Conservation (phyloP, 208 protist species). For the Vickermania ingenoplastis region DNA sequence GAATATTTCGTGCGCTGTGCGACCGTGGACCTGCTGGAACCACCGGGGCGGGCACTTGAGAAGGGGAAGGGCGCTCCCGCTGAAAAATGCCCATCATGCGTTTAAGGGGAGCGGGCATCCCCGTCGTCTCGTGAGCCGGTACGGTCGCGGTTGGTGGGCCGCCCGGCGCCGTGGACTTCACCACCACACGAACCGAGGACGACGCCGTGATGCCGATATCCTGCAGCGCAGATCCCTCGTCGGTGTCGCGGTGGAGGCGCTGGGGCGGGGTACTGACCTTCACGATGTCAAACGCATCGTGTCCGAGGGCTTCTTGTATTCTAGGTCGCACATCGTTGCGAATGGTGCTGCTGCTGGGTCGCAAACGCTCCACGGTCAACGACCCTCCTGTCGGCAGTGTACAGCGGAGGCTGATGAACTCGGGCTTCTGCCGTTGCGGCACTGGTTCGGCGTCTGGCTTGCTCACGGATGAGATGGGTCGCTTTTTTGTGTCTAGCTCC, state of each 20-base stretch:
- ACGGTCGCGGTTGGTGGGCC: not conserved
- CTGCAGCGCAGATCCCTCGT: slow-evolving; percentile 29
- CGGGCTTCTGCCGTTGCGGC: not conserved
- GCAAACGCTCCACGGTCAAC: slow-evolving; percentile 20
- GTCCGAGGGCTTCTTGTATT: slow-evolving; percentile 16
- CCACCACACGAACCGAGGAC: slow-evolving; percentile 47
- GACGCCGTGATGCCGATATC: slow-evolving; percentile 29
- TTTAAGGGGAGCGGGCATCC: no score
- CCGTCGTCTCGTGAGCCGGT: no score
- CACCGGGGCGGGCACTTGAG: no score
- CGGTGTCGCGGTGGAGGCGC: slow-evolving; percentile 21
- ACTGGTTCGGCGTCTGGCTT: not conserved
- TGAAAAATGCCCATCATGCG: no score
- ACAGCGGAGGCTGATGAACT: slow-evolving; percentile 43
- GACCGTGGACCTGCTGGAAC: not conserved
- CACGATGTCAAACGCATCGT: slow-evolving; percentile 42
- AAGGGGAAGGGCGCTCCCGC: no score
- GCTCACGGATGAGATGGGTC: not conserved
- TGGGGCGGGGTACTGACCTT: slow-evolving; percentile 29
- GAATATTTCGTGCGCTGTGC: not conserved
- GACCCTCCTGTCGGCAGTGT: slow-evolving; percentile 41
- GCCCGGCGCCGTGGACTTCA: not conserved
- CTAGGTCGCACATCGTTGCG: slow-evolving; percentile 28
- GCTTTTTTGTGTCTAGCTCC: slow-evolving; percentile 5
- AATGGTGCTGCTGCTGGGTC: slow-evolving; percentile 29